Evolutionary conservation across 257 asterid genomes (phyloP).

Genomic region (Solanum chaucha): DNA sequence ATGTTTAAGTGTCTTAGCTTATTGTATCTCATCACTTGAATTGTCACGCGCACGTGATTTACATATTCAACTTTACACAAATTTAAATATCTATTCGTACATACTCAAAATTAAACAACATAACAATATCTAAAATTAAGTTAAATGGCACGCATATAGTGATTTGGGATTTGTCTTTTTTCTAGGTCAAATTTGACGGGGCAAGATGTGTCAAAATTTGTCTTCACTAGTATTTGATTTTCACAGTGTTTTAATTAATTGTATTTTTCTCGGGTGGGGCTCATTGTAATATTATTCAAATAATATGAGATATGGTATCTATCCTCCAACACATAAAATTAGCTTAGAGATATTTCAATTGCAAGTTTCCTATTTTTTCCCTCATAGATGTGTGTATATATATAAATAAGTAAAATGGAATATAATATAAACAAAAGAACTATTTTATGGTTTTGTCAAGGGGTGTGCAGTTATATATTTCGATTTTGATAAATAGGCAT

Average conservation of each 20-base stretch:
- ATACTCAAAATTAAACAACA: accelerated
- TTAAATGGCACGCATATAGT: too few species aligned
- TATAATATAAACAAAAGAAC: too few species aligned
- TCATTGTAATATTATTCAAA: background rate
- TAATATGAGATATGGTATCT: background rate
- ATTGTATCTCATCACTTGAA: too few species aligned
- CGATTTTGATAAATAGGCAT: background rate
- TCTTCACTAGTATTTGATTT: background rate
- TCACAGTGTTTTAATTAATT: background rate
- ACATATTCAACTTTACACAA: too few species aligned
- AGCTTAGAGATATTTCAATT: background rate
- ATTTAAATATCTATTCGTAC: too few species aligned
- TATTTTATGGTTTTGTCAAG: background rate
- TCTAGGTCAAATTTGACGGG: background rate
- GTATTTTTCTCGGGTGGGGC: background rate
- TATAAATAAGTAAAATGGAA: too few species aligned
- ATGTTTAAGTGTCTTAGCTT: too few species aligned
- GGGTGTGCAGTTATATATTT: background rate
- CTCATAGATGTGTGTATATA: too few species aligned
- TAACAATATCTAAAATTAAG: too few species aligned
- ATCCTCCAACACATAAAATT: background rate
- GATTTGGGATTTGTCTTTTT: background rate
- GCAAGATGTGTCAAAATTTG: background rate
- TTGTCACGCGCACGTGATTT: too few species aligned
- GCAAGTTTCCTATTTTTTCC: too few species aligned